phyloP scores from a whole-genome alignment of 805 yeast species.

The Soucietia sequanensis region DNA sequence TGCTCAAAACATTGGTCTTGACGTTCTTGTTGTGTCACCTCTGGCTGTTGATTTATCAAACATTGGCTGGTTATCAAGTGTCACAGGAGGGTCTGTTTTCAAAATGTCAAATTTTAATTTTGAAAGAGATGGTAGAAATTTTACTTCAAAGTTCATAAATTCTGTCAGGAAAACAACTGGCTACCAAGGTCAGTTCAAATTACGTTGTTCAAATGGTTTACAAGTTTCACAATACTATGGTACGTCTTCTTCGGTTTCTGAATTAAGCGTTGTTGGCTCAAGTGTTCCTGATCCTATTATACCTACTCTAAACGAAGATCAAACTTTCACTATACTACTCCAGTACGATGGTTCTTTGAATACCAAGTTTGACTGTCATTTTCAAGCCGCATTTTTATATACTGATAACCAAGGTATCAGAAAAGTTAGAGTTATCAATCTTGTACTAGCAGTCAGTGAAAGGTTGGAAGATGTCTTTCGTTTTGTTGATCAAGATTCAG shows the following conservation, averaged over 20 bases:
- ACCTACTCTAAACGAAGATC: slow-evolving; percentile 63
- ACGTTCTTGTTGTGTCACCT: slow-evolving; percentile 67
- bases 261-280: slow-evolving; percentile 19
- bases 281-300: slow-evolving; percentile 62
- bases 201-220: slow-evolving; percentile 85
- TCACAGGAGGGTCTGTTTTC: slow-evolving; percentile 69
- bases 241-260: slow-evolving; percentile 27
- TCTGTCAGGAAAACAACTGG: slow-evolving; percentile 56
- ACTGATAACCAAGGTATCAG: slow-evolving; percentile 75
- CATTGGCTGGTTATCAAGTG: slow-evolving; percentile 60
- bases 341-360: slow-evolving; percentile 74
- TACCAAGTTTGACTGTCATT: slow-evolving; percentile 74
- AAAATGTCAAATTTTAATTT: slow-evolving; percentile 66
- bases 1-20: slow-evolving; percentile 65
- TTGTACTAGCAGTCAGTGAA: slow-evolving; percentile 77
- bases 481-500: slow-evolving; percentile 66
- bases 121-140: slow-evolving; percentile 66
- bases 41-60: slow-evolving; percentile 72
- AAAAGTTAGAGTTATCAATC: slow-evolving; percentile 83
- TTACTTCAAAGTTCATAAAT: slow-evolving; percentile 59
- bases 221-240: slow-evolving; percentile 79
- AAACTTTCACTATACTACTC: slow-evolving; percentile 68
- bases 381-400: slow-evolving; percentile 87
- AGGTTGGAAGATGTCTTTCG: slow-evolving; percentile 71
- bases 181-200: slow-evolving; percentile 77